Evolutionary conservation across 1,284 basidiomycete genomes (phyloP).

Genomic region (Moesziomyces globuligerus): DNA sequence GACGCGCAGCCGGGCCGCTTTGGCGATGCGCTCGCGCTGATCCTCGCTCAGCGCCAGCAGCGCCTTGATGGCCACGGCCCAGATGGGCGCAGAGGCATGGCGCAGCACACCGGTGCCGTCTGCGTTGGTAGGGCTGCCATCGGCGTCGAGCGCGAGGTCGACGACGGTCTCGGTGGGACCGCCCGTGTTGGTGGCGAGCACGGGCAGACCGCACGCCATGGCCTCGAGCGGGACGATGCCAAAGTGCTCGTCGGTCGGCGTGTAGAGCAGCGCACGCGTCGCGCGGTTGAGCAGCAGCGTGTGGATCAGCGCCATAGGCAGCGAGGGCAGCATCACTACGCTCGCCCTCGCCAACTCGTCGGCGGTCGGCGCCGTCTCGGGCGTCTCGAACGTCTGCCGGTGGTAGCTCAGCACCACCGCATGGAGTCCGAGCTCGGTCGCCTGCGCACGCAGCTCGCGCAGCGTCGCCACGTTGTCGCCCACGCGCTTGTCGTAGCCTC

Average conservation of each 20-base stretch:
- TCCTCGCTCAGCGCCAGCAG: slow-evolving; percentile 26
- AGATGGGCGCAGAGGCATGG: slow-evolving; percentile 37
- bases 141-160: slow-evolving; percentile 68
- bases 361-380: slow-evolving; percentile 43
- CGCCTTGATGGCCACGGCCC: slow-evolving; percentile 40
- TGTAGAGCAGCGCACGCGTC: slow-evolving; percentile 77
- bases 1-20: slow-evolving; percentile 26
- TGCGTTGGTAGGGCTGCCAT: slow-evolving; percentile 33
- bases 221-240: slow-evolving; percentile 96
- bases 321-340: slow-evolving; percentile 60
- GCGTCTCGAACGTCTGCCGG: slow-evolving; percentile 59
- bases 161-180: slow-evolving; percentile 91
- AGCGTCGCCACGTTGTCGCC: slow-evolving; percentile 77
- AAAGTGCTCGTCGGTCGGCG: slow-evolving; percentile 94
- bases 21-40: slow-evolving; percentile 12
- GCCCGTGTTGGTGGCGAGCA: slow-evolving; percentile 87
- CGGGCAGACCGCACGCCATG: slow-evolving; percentile 89
- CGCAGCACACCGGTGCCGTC: slow-evolving; percentile 53
- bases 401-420: slow-evolving; percentile 62
- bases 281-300: slow-evolving; percentile 47
- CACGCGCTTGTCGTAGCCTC: slow-evolving; percentile 79
- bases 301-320: slow-evolving; percentile 58
- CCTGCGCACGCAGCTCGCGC: slow-evolving; percentile 53
- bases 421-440: slow-evolving; percentile 68
- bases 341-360: slow-evolving; percentile 18